Conservation (phyloP, 305 asterid species). For the Solanum chacoense region DNA sequence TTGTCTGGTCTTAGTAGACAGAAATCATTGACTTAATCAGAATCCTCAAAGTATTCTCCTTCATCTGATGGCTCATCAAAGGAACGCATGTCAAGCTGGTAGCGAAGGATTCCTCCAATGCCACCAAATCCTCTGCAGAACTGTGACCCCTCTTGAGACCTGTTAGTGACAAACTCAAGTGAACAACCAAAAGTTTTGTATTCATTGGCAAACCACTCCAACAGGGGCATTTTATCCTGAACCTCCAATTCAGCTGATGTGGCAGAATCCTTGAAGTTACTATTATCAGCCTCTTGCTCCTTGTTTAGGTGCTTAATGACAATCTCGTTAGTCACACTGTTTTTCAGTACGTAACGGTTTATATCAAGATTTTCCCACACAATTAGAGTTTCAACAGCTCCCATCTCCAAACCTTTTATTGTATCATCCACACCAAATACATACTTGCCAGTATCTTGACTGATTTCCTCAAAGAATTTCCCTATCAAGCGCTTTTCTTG, state of each 20-base stretch:
- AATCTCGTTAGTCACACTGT: conserved; percentile 16
- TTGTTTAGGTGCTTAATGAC: conserved; percentile 28
- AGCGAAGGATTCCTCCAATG: conserved; percentile 35
- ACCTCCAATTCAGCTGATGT: conserved; percentile 27
- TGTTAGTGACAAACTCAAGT: conserved; percentile 34
- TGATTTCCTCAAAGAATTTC: conserved; percentile 34
- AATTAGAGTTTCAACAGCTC: conserved; percentile 32
- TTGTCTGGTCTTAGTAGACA: background rate
- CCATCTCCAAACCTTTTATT: conserved; percentile 30
- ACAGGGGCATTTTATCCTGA: conserved; percentile 31
- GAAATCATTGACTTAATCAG: conserved; percentile 13
- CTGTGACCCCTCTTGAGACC: conserved; percentile 39
- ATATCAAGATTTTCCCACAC: conserved; percentile 43
- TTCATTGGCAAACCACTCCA: conserved; percentile 38
- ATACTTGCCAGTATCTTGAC: conserved; percentile 37
- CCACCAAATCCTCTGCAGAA: conserved; percentile 42
- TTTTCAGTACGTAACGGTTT: conserved; percentile 18
- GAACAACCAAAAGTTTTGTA: conserved; percentile 28
- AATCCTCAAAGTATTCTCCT: conserved; percentile 23
- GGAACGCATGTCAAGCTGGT: conserved; percentile 39
- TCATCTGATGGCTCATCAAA: conserved; percentile 37
- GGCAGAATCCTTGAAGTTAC: conserved; percentile 25
- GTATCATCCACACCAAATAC: conserved; percentile 37
- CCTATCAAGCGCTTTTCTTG: conserved; percentile 35
- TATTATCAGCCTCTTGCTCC: conserved; percentile 23